Evolutionary conservation across 1,284 basidiomycete species (phyloP), one percentile per base, ranked within the genome.

Genomic region (Tetrapyrgos nigripes): DNA sequence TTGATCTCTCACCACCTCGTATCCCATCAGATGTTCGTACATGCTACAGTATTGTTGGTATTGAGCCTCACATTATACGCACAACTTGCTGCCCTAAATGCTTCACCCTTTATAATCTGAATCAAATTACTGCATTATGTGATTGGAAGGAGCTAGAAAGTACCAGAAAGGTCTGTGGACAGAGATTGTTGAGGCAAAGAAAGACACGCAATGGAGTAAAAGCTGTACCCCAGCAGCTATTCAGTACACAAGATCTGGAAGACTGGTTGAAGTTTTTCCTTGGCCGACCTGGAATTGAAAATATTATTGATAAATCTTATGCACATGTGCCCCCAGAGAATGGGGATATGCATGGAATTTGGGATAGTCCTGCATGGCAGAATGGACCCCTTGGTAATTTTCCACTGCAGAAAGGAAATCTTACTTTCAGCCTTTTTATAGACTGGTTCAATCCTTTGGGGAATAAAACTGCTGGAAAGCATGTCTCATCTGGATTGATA

Each of bases 191-290:
- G 62, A 64, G 52, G 2, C 53, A 40, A 2, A 51, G 59, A 4
- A 43, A 63, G 23, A 65, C 62, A 1, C 37, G 43, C 14, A 53
- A 48, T 53, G 69, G 67, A 10, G 47, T 57, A 0, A 66, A 64
- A 27, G 35, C 35, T 31, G 63, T 73, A 28, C 71, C 72, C n/a
- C 48, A 51, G 17, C 59, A 65, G 8, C 59, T 68, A 1, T 75
- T 70, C 57, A 64, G 58, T 43, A 69, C 66, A 9, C 71, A 73
- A 47, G 60, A 62, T 24, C 68, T 74, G 57, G 62, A 70, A 50
- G 64, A 68, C 14, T 75, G 74, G 73, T 67, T 73, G 10, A 24
- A 67, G 49, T 70, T 55, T 43, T 69, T 75, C 53, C 66, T 74
- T 5, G 67, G 66, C 6, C 60, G 66, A 17, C 64, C 63, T 21